Evolutionary conservation across 2,329 filamentous ascomycete species (phyloP).

Genomic region (Aureobasidium musti): DNA sequence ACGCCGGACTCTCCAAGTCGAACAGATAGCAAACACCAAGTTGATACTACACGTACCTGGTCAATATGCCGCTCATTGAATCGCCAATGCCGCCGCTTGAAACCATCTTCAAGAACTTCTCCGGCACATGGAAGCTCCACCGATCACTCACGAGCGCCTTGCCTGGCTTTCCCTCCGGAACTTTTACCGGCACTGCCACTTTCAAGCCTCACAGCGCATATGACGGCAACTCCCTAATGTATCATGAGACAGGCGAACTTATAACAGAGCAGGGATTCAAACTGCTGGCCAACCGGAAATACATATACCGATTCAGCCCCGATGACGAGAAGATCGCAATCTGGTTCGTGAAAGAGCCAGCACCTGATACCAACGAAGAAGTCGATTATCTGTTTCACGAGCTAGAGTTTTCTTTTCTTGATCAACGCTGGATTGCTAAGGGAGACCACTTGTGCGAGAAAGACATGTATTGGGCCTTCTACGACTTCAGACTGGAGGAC

Average conservation of each 20-base stretch:
- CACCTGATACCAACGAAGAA: constrained; percentile 41
- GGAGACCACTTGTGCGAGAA: constrained; percentile 70
- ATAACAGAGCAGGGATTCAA: constrained; percentile 43
- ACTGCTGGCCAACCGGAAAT: constrained; percentile 66
- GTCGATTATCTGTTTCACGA: constrained; percentile 76
- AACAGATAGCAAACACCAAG: neutral
- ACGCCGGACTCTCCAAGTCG: neutral
- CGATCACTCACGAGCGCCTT: constrained; percentile 40
- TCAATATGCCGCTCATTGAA: constrained; percentile 19
- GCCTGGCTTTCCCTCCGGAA: constrained; percentile 42
- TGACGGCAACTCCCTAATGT: constrained; percentile 38
- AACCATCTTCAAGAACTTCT: constrained; percentile 40
- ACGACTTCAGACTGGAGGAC: constrained; percentile 58
- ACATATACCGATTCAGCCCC: constrained; percentile 72
- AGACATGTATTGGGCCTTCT: constrained; percentile 70
- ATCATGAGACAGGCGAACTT: constrained; percentile 42
- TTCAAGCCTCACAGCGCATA: constrained; percentile 39
- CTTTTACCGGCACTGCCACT: constrained; percentile 42
- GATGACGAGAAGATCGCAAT: constrained; percentile 64
- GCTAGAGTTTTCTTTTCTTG: constrained; percentile 59
- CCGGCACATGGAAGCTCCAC: constrained; percentile 41
- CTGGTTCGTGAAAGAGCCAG: constrained; percentile 74
- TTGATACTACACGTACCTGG: neutral
- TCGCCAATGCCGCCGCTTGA: constrained; percentile 27
- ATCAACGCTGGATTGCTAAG: constrained; percentile 59